Base-by-base conservation (phyloP, 805 yeast genomes). In the Lachancea quebecensis region DNA sequence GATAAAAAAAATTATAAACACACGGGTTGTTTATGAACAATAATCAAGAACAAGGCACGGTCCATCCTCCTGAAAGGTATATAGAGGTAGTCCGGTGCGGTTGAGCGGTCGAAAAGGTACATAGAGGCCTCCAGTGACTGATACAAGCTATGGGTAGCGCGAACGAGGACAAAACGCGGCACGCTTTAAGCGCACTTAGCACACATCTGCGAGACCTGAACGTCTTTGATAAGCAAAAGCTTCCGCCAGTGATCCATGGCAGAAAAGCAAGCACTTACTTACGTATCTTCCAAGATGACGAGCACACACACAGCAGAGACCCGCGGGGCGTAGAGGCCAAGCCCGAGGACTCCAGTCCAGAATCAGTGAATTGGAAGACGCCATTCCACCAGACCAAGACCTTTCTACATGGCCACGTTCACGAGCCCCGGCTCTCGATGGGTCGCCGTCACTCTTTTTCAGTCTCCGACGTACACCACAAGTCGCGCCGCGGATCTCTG, bases 231-330 rank as follows among this genome's bases (percentile, higher is more conserved):
- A 49, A 48, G 28, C 55, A 51, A 38, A 47, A 50, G 32, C 17
- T 47, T 30, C 44, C 53, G 7, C 45, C 56, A 10, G 58, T 63
- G 15, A 40, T 63, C 18, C 60, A 58, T 48, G 67, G 69, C 10
- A 57, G 68, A 49, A 62, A 60, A 38, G 67, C 67, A 2, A 62
- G 66, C 39, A 60, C 64, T 1, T 60, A 57, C 48, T 39, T 64
- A 27, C 51, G 67, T 33, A 60, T 64, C 31, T 65, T 65, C 43
- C 56, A 60, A 46, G 66, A 64, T 43, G 60, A 60, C 34, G 62
- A 55, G 34, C 28, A 15, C 25, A 28, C 27, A 17, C 28, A 14
- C 18, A 35, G 29, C 5, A 14, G 21, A 12, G 37, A 18, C 16
- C 33, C 15, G 4, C 15, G 15, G 14, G 21, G 36, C 15, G 34